Evolutionary conservation across 1,284 basidiomycete genomes (phyloP).

Genomic region (Leccinum cinnamomeum): DNA sequence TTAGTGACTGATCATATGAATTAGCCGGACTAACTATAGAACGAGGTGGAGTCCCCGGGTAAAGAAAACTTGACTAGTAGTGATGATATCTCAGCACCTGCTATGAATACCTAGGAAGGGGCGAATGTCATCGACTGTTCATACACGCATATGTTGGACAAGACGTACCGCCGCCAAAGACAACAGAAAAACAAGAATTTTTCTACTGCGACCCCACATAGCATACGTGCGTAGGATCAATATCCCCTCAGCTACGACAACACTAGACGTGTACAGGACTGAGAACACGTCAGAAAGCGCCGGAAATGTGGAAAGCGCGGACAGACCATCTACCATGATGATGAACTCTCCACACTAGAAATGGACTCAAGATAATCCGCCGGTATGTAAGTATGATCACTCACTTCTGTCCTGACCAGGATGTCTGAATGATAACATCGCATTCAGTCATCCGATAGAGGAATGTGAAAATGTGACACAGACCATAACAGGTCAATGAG

Average conservation of each 20-base stretch:
- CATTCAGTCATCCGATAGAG: background rate
- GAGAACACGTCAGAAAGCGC: background rate
- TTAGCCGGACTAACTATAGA: constrained; percentile 17
- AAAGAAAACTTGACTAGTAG: background rate
- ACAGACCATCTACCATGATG: background rate
- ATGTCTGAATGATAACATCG: constrained; percentile 6
- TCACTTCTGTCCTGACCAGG: background rate
- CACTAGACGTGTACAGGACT: background rate
- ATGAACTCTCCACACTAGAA: background rate
- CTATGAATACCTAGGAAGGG: constrained; percentile 19
- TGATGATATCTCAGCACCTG: background rate
- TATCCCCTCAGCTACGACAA: background rate
- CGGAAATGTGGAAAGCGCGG: background rate
- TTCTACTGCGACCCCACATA: constrained; percentile 25
- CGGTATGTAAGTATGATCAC: no score
- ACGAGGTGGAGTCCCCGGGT: background rate
- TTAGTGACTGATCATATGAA: background rate
- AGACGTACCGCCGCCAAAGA: constrained; percentile 21
- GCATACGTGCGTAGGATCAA: constrained; percentile 27
- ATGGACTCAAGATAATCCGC: background rate
- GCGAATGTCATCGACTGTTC: background rate
- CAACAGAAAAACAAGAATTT: constrained; percentile 22
- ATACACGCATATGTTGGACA: background rate
- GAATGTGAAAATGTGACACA: background rate
- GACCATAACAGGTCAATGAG: background rate